Percentiles rank a stretch among this genome's conserved stretches.
Conservation (phyloP, 768 basidiomycete species). For the Ramaria rubella region DNA sequence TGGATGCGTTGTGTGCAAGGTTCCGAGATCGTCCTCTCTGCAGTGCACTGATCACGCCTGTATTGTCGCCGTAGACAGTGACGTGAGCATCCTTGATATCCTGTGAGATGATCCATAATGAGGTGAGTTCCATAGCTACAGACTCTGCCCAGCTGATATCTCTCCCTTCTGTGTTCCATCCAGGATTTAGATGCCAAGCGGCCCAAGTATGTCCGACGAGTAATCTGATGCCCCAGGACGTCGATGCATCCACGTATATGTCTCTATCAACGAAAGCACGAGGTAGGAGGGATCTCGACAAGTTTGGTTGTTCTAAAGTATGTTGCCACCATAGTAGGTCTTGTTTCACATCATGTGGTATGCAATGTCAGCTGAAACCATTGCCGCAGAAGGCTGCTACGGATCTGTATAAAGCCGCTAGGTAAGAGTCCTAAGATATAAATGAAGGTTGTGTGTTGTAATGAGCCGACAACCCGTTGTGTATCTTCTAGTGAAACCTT, state of each 20-base stretch:
- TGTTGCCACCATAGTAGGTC: too few species aligned
- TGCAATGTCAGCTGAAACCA: too few species aligned
- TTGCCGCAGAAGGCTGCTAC: too few species aligned
- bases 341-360: too few species aligned
- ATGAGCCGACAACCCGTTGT: too few species aligned
- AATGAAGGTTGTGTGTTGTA: too few species aligned
- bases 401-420: too few species aligned
- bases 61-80: neutral
- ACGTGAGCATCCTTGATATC: neutral
- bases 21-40: neutral
- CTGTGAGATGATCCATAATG: neutral
- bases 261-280: too few species aligned
- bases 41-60: neutral
- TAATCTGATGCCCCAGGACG: constrained; percentile 2
- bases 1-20: neutral
- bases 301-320: too few species aligned
- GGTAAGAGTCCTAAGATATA: too few species aligned
- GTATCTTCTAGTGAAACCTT: too few species aligned
- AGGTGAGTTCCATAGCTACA: neutral
- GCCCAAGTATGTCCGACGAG: neutral
- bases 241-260: neutral
- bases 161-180: neutral
- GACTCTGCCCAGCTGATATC: neutral
- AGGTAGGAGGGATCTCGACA: too few species aligned
- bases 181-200: neutral